Evolutionary conservation across 2,329 filamentous ascomycete genomes (phyloP).

Genomic region (Myriosclerotinia duriaeana): DNA sequence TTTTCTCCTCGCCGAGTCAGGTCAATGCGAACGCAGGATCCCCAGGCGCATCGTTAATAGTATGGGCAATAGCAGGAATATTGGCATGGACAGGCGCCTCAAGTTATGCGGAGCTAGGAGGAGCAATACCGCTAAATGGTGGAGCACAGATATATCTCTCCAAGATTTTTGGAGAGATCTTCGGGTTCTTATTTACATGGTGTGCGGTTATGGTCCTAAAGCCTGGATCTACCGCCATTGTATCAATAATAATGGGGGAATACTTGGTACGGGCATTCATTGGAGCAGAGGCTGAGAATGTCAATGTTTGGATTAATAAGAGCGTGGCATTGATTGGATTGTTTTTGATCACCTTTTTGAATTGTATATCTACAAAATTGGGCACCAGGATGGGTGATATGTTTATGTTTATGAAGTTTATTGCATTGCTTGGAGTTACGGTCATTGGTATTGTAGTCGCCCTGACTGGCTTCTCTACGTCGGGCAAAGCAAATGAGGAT

Average conservation of each 20-base stretch:
- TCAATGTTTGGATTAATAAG: constrained; percentile 89
- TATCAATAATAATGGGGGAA: constrained; percentile 96
- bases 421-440: constrained; percentile 83
- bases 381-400: constrained; percentile 85
- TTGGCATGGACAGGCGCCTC: constrained; percentile 94
- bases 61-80: constrained; percentile 88
- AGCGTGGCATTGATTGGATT: constrained; percentile 77
- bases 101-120: constrained; percentile 92
- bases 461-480: constrained; percentile 75
- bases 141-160: constrained; percentile 90
- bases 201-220: constrained; percentile 91
- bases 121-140: constrained; percentile 92
- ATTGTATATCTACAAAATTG: constrained; percentile 86
- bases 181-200: constrained; percentile 95
- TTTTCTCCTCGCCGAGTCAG: constrained; percentile 91
- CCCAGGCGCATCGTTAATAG: constrained; percentile 82
- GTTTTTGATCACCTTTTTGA: constrained; percentile 74
- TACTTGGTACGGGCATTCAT: constrained; percentile 88
- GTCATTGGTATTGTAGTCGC: constrained; percentile 88
- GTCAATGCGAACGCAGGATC: constrained; percentile 91
- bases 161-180: constrained; percentile 93
- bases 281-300: constrained; percentile 77
- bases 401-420: constrained; percentile 97
- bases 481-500: constrained; percentile 71
- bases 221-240: constrained; percentile 89